Evolutionary conservation across 2,329 filamentous ascomycete genomes (phyloP).

Genomic region (Pestalotiopsis sp.): DNA sequence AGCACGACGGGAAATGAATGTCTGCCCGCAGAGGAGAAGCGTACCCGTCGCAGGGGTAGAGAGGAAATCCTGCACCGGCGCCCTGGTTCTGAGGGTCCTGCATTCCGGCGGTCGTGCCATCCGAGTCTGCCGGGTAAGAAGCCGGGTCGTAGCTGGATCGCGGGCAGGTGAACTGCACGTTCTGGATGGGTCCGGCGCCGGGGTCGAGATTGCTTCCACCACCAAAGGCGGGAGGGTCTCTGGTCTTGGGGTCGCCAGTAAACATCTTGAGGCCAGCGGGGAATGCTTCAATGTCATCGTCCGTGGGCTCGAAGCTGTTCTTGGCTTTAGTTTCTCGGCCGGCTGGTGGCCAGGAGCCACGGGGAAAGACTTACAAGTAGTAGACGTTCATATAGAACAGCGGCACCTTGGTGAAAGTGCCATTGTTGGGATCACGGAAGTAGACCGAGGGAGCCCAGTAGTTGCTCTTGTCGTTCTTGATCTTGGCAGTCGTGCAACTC

Average conservation of each 20-base stretch:
- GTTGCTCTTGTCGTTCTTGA: slow-evolving; percentile 70
- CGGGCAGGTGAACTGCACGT: slow-evolving; percentile 63
- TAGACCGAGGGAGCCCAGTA: slow-evolving; percentile 79
- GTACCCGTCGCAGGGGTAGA: slow-evolving; percentile 66
- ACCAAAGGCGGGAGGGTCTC: slow-evolving; percentile 57
- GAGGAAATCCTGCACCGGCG: slow-evolving; percentile 67
- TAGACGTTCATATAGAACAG: slow-evolving; percentile 76
- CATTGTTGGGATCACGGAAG: slow-evolving; percentile 64
- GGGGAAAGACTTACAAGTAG: slow-evolving; percentile 63
- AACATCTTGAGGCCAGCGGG: slow-evolving; percentile 73
- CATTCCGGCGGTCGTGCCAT: slow-evolving; percentile 58
- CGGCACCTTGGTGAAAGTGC: slow-evolving; percentile 65
- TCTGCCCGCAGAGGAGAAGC: slow-evolving; percentile 66
- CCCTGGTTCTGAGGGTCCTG: slow-evolving; percentile 55
- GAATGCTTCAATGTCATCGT: slow-evolving; percentile 70
- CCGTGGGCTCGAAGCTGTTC: slow-evolving; percentile 58
- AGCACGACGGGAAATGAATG: slow-evolving; percentile 74
- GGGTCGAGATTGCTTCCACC: slow-evolving; percentile 50
- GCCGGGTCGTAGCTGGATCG: slow-evolving; percentile 48
- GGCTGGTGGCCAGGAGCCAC: neutral
- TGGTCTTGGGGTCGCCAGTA: slow-evolving; percentile 61
- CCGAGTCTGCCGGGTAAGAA: slow-evolving; percentile 55
- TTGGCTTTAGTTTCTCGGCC: neutral
- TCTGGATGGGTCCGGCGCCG: slow-evolving; percentile 43
- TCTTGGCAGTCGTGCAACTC: slow-evolving; percentile 70